These are phyloP conservation scores for Salix koriyanagi DNA, from an alignment of 345 rosid genomes.

Conservation along the genomic window DNA sequence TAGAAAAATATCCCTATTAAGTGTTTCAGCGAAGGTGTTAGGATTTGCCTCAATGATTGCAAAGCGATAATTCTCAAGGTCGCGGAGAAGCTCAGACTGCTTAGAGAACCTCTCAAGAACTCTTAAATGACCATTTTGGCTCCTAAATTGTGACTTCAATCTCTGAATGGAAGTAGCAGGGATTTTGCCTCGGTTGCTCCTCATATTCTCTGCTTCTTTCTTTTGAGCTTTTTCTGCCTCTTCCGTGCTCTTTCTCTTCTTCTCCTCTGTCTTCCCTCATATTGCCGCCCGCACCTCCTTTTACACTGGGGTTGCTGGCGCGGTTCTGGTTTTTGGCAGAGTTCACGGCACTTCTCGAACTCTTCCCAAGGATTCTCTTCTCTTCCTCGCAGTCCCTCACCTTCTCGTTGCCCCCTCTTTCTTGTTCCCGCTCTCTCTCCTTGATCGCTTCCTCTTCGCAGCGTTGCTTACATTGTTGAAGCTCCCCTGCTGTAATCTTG, in stretches of 20 bases:
- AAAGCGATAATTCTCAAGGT: conserved; percentile 39
- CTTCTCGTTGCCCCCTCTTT: neutral
- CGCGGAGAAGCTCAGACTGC: conserved; percentile 39
- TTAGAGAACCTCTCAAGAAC: conserved; percentile 34
- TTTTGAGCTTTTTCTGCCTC: neutral
- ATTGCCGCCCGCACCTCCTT: neutral
- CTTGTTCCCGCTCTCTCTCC: neutral
- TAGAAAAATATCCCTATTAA: neutral
- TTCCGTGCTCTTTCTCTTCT: neutral
- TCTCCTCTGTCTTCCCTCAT: neutral
- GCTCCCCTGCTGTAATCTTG: neutral
- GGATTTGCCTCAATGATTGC: conserved; percentile 36
- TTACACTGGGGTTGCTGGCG: neutral
- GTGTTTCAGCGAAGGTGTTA: conserved; percentile 38
- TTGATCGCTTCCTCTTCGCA: conserved; percentile 15
- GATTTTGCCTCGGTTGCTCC: conserved; percentile 19
- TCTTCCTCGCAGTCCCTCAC: neutral
- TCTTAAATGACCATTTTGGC: conserved; percentile 36
- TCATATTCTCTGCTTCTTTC: conserved; percentile 4
- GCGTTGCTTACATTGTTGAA: conserved; percentile 15
- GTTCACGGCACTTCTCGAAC: neutral
- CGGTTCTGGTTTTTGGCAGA: neutral
- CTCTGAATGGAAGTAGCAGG: conserved; percentile 34
- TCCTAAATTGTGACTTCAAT: conserved; percentile 14
- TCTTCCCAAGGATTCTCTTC: neutral